Conservation (phyloP, 306 rosid species). For the Arachis hypogaea region DNA sequence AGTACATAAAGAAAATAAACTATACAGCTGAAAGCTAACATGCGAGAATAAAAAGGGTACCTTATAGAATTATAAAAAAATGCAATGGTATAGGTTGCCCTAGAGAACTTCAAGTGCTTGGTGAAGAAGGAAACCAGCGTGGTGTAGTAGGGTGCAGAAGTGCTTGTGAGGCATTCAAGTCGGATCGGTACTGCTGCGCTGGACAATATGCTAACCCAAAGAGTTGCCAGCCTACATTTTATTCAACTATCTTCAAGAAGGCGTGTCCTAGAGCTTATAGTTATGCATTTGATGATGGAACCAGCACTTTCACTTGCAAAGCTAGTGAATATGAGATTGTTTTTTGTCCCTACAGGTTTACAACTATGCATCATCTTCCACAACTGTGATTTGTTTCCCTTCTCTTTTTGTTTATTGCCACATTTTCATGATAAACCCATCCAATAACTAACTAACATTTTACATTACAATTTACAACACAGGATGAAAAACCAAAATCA, state of each 20-base stretch:
- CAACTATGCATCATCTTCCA: neutral
- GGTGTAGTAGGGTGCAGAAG: slow-evolving; percentile 74
- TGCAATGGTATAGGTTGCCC: slow-evolving; percentile 70
- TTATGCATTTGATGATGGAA: slow-evolving; percentile 83
- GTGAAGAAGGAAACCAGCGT: slow-evolving; percentile 42
- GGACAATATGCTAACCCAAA: slow-evolving; percentile 74
- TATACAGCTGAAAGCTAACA: neutral
- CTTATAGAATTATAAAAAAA: neutral
- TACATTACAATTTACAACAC: slow-evolving; percentile 39
- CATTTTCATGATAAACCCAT: slow-evolving; percentile 5
- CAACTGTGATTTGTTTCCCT: neutral
- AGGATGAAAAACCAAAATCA: slow-evolving; percentile 43
- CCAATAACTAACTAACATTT: neutral
- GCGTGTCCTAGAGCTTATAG: slow-evolving; percentile 90
- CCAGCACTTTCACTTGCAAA: slow-evolving; percentile 86
- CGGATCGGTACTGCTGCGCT: slow-evolving; percentile 74
- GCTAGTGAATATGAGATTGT: slow-evolving; percentile 62
- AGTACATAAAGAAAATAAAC: neutral
- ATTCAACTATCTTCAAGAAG: slow-evolving; percentile 71
- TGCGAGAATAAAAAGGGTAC: too few relatives aligned
- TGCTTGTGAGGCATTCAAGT: slow-evolving; percentile 77
- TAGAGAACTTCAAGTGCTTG: slow-evolving; percentile 76
- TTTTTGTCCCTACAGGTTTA: slow-evolving; percentile 71
- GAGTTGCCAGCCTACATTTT: slow-evolving; percentile 71
- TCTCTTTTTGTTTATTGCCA: neutral